phyloP scores from a whole-genome alignment of 139 green algal species.

The Chlamydomonas eustigma region DNA sequence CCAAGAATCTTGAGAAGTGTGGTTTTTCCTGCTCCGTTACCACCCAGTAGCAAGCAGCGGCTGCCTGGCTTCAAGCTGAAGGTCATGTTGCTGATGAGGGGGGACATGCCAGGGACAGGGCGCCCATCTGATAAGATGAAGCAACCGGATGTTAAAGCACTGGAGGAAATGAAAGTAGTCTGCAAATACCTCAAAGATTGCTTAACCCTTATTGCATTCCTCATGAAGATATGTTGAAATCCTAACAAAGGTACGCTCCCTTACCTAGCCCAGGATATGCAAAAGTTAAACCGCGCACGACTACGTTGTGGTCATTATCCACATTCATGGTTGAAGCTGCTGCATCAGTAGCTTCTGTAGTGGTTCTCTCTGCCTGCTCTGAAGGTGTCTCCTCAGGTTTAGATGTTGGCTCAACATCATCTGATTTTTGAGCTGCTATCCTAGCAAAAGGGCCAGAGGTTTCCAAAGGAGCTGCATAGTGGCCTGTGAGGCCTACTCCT shows the following conservation, averaged over 20 bases:
- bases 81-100: constrained; percentile 67
- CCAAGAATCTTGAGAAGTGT: constrained; percentile 81
- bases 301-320: constrained; percentile 15
- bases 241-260: too few species aligned
- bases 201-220: too few species aligned
- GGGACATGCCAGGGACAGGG: constrained; percentile 55
- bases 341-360: too few species aligned
- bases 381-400: too few species aligned
- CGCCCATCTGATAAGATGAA: constrained; percentile 63
- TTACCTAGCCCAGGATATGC: constrained; percentile 73
- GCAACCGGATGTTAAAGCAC: too few species aligned
- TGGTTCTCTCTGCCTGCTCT: too few species aligned
- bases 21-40: constrained; percentile 88
- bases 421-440: constrained; percentile 5
- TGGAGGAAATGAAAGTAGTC: too few species aligned
- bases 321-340: too few species aligned
- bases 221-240: too few species aligned
- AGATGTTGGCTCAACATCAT: not conserved
- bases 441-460: constrained; percentile 45
- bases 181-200: too few species aligned
- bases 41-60: constrained; percentile 76
- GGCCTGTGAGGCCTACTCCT: constrained; percentile 28
- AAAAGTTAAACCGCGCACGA: constrained; percentile 56
- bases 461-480: constrained; percentile 16
- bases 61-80: constrained; percentile 55